Evolutionary conservation across 345 rosid genomes (phyloP).

Genomic region (Kandelia obovata): DNA sequence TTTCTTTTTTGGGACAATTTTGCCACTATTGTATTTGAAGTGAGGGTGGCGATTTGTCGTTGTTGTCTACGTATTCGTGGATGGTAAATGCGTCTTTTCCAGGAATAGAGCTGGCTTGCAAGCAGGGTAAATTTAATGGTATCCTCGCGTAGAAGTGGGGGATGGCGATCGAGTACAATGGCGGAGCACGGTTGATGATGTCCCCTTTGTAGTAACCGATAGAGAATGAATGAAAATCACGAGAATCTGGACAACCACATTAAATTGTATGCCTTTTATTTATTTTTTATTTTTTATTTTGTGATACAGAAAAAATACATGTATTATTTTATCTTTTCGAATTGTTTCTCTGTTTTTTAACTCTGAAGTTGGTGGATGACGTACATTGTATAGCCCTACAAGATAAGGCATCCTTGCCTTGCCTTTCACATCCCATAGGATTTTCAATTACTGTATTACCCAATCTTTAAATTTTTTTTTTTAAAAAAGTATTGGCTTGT

Average conservation of each 20-base stretch:
- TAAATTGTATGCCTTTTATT: background rate
- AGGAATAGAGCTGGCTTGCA: background rate
- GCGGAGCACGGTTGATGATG: slow-evolving; percentile 22
- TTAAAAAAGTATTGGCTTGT: too few species aligned
- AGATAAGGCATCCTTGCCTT: too few species aligned
- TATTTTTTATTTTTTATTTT: background rate
- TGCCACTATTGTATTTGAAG: background rate
- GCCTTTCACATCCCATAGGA: too few species aligned
- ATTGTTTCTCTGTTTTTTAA: slow-evolving; percentile 7
- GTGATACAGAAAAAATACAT: too few species aligned
- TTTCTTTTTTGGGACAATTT: background rate
- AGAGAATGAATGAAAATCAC: slow-evolving; percentile 29
- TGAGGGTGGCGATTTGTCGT: background rate
- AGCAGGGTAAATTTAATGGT: background rate
- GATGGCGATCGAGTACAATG: slow-evolving; percentile 3
- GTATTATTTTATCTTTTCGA: background rate
- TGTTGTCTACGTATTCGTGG: background rate
- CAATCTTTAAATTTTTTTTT: too few species aligned
- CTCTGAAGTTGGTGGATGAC: background rate
- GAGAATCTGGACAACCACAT: slow-evolving; percentile 43
- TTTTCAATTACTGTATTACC: too few species aligned
- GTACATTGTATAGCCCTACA: too few species aligned
- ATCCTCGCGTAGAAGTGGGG: too few species aligned
- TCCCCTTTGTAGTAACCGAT: background rate
- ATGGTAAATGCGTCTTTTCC: background rate